Base-by-base conservation (phyloP, 2,329 filamentous ascomycete species). In the Iodosphaeria phyllophila region DNA sequence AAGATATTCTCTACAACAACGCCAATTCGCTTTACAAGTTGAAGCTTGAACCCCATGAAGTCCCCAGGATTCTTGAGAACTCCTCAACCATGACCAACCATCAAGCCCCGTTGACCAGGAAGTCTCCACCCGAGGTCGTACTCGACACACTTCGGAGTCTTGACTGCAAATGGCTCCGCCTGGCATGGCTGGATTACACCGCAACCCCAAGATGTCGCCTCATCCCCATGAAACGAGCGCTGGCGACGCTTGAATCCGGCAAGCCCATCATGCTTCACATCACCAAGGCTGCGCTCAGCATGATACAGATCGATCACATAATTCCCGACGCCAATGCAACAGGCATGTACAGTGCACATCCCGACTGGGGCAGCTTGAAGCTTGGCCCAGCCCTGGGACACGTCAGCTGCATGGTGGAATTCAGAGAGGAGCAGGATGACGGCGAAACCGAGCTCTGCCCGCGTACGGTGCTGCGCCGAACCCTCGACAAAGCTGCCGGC, bases 121-220 rank as follows among this genome's bases (percentile, higher is more conserved):
- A 13, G 27, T 50, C 2, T 50, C 54, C 26, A 16, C 25, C 24
- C 22, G 18, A 32, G 2, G 4, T 27, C 21, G 12, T 50, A 5
- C 18, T 58, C 9, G 37, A 40, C 5, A 36, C 32, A 13, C 32
- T 44, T 3, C 34, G 28, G 13, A 29, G 25, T 3, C 0, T 69
- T 0, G 43, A 51, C 0, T 51, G 70, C 4, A 67, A 72, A 31
- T 84, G 73, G 38, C 47, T 91, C 11, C 71, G 78, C 32, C 52
- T 86, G 8, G 74, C 76, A 44, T 91, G 75, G 69, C 54, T 76
- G 13, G 80, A 91, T 46, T 74, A 77, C 44, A 80, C 77, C n/a
- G 67, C 68, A 2, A 74, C 64, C 3, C 44, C 70, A 1, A 63
- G 76, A 10, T 60, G 68, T 34, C 64, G 77, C 3, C 63, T 80